Evolutionary conservation across 306 rosid genomes (phyloP).

Genomic region (Lathyrus aphaca): DNA sequence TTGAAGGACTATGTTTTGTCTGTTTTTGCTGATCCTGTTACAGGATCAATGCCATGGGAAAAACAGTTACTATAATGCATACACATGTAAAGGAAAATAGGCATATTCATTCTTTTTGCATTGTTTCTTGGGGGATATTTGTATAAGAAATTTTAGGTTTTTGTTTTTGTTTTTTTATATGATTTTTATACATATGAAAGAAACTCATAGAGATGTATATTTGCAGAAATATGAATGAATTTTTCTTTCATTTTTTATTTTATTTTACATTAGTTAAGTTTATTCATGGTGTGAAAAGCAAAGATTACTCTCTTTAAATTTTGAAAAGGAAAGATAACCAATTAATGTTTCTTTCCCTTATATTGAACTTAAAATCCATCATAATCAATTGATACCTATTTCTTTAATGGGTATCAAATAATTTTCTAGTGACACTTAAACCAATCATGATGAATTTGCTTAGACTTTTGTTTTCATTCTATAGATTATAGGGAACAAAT

Average conservation of each 20-base stretch:
- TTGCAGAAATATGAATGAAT: constrained; percentile 50
- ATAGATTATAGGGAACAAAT: too few relatives aligned
- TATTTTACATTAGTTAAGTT: not conserved
- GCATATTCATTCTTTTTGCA: constrained; percentile 56
- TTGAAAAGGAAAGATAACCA: not conserved
- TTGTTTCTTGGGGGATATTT: constrained; percentile 37
- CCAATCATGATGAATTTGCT: not conserved
- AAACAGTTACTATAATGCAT: constrained; percentile 44
- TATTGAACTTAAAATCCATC: not conserved
- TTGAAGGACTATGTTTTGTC: constrained; percentile 71
- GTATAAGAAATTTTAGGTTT: constrained; percentile 41
- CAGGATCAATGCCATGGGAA: constrained; percentile 87
- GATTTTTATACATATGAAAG: constrained; percentile 44
- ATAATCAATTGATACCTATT: not conserved
- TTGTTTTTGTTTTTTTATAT: constrained; percentile 29
- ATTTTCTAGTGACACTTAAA: not conserved
- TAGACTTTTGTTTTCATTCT: not conserved
- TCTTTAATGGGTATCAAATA: not conserved
- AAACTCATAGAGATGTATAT: constrained; percentile 56
- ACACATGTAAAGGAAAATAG: constrained; percentile 50
- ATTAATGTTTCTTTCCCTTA: constrained; percentile 1
- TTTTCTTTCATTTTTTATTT: constrained; percentile 30
- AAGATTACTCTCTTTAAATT: not conserved
- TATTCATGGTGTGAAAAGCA: constrained; percentile 1
- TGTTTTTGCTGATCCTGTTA: constrained; percentile 63